Base-by-base conservation (phyloP, 305 asterid genomes). In the Nicotiana rustica region DNA sequence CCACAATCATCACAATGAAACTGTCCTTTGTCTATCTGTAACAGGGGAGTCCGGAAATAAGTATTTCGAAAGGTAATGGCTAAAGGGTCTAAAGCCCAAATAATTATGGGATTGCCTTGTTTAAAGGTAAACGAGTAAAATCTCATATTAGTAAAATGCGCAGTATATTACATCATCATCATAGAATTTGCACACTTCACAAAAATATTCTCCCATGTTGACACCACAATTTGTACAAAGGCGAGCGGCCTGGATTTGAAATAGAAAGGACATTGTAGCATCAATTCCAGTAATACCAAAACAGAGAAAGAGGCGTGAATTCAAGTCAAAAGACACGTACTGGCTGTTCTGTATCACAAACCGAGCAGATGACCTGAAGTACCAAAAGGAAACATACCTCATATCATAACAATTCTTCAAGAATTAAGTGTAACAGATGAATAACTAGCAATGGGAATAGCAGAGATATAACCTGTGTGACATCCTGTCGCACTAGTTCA, bases 1-100 rank as follows among this genome's bases (percentile, higher is more conserved):
- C 99, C 99, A 86, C 99, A 96, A 84, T 93, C 98, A 64, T 96
- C 92, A 67, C 99, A 96, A 88, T 96, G 99, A 78, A 93, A 96
- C 81, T 92, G 97, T 18, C 92, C 93, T 88, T 94, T 96, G 80
- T 87, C 95, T 41, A 84, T 78, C 99, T 96, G 98, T 85, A 85
- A 31, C 47, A 61, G 67, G 69, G 13, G 47, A 83, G 62, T 80
- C 35, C 44, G 55, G 52, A 13, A 4, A 62, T 77, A 81, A 81
- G 84, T 21, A 62, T 25, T 78, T 19, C 4, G 29, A 56, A 52
- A 31, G 62, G 14, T 25, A 73, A 15, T 15, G 10, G 6, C 49
- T 15, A 29, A 76, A 29, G 66, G 44, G 66, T 55, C 49, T 15
- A 29, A 76, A 10, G 9, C 21, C 36, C 19, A 19, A 70, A 70